Evolutionary conservation across 2,329 filamentous ascomycete species (phyloP), one percentile per base, ranked within the genome.

Genomic region (Calonectria pseudoturangicola): DNA sequence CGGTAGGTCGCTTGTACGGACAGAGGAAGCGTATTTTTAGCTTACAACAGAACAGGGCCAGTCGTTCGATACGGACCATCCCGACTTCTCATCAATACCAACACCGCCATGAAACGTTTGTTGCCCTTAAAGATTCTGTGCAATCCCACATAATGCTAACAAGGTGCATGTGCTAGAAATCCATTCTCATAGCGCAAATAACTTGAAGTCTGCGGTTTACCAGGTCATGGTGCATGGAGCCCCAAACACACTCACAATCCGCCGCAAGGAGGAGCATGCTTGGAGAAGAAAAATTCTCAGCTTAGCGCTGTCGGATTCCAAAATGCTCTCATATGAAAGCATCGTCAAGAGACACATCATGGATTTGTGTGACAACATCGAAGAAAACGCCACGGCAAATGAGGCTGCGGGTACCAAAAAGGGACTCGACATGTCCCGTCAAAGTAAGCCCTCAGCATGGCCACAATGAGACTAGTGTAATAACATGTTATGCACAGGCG

Each of bases 231-330:
- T 48, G 9, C 45, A 48, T 25, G 45, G 45, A 48, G 45, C 45
- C 18, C 45, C 45, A 48, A 48, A 48, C n/a, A 48, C 45, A 8
- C 45, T 48, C 45, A 48, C 45, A 25, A 48, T 48, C 45, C 45
- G 45, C 21, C 45, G 45, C 9, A 48, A 48, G 45, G 45, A 48
- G n/a, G 45, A 48, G 45, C 45, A 48, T 25, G 18, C 45, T 12
- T 48, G 45, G 45, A 48, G 45, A 25, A 25, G 45, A 15, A 48
- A 48, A 48, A 48, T 48, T 10, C 45, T 48, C 7, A 48, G 45
- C n/a, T 25, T 48, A 48, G 45, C 45, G n/a, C 45, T 48, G n/a
- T 48, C 45, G n/a, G 45, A 48, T 48, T 21, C 45, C n/a, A 48
- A 13, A 48, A 48, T 48, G 45, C 45, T 48, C 45, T 48, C 45